Evolutionary conservation across 2,329 filamentous ascomycete species (phyloP).

Genomic region (Microsporum audouinii): DNA sequence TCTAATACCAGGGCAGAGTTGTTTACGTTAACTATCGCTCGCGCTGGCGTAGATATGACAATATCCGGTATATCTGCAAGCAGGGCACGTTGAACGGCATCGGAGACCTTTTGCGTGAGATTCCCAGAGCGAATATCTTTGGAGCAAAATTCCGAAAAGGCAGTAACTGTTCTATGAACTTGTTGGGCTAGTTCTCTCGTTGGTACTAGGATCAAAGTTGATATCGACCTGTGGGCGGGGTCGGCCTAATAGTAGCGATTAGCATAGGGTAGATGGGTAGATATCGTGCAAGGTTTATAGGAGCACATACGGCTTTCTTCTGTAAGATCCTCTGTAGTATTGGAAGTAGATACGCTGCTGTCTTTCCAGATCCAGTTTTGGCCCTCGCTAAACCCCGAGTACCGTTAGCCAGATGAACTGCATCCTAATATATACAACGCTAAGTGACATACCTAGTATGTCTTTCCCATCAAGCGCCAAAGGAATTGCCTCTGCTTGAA

Average conservation of each 20-base stretch:
- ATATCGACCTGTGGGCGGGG: conserved; percentile 41
- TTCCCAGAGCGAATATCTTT: conserved; percentile 76
- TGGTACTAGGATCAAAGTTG: conserved; percentile 81
- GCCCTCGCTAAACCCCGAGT: conserved; percentile 54
- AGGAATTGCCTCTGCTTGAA: conserved; percentile 80
- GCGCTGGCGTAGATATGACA: conserved; percentile 80
- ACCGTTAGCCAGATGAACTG: background rate
- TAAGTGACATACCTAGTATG: conserved; percentile 48
- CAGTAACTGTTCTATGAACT: conserved; percentile 65
- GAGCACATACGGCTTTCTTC: conserved; percentile 51
- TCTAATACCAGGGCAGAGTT: conserved; percentile 58
- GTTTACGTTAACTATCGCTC: conserved; percentile 67
- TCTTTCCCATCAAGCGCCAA: conserved; percentile 78
- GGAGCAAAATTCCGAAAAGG: conserved; percentile 69
- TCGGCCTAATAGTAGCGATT: conserved; percentile 53
- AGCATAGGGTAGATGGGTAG: background rate
- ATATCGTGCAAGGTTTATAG: background rate
- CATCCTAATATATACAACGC: background rate
- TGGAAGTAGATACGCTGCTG: conserved; percentile 85
- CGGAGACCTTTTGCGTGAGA: conserved; percentile 79
- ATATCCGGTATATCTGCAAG: conserved; percentile 79
- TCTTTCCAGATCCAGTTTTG: conserved; percentile 94
- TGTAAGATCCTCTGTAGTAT: conserved; percentile 75
- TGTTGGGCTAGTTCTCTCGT: conserved; percentile 91
- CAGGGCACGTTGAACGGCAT: conserved; percentile 75